Percentiles rank a stretch among this genome's conserved stretches.
These are phyloP conservation scores for Capsicum pubescens DNA, from an alignment of 257 asterid genomes.

Conservation along the genomic window DNA sequence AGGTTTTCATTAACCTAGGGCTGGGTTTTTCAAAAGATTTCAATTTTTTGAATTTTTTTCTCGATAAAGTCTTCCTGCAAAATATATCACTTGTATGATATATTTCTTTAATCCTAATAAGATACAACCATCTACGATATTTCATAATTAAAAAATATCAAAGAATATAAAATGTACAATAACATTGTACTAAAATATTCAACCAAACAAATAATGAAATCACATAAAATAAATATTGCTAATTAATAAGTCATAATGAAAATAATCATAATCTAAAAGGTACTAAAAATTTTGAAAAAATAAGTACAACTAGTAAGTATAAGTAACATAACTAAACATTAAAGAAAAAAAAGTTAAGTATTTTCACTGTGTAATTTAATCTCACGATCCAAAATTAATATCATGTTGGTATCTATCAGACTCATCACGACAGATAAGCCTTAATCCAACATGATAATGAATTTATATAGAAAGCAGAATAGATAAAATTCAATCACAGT, in stretches of 20 bases:
- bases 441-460: too few species aligned
- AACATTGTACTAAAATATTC: not conserved
- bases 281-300: not conserved
- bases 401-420: too few species aligned
- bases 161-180: not conserved
- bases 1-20: too few species aligned
- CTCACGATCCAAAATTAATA: too few species aligned
- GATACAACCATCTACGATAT: not conserved
- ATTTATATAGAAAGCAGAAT: too few species aligned
- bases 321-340: not conserved
- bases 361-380: not conserved
- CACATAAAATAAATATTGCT: not conserved
- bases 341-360: not conserved
- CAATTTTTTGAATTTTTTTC: too few species aligned
- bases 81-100: too few species aligned
- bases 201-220: not conserved
- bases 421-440: too few species aligned
- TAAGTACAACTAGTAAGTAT: not conserved
- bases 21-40: too few species aligned
- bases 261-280: not conserved
- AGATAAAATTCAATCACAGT: too few species aligned
- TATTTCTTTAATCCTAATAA: not conserved
- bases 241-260: not conserved
- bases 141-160: not conserved
- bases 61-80: too few species aligned